These are phyloP conservation scores for Calonectria hongkongensis DNA, from an alignment of 2,329 filamentous ascomycete genomes.

Conservation along the genomic window DNA sequence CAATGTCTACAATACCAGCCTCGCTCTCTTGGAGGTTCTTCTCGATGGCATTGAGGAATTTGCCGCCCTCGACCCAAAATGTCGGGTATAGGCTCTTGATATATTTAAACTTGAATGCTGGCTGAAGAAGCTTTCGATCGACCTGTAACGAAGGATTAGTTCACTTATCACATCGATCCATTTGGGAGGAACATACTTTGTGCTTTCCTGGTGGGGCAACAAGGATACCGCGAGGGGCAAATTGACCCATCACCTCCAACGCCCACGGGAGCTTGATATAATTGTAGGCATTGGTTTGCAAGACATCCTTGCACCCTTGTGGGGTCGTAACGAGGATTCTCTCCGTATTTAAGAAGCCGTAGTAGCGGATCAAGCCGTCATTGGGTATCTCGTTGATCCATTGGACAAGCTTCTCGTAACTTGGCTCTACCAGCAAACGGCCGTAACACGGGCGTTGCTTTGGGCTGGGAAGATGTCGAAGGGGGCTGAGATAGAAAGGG, in stretches of 20 bases:
- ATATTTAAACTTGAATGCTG: constrained; percentile 36
- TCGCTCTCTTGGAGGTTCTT: constrained; percentile 32
- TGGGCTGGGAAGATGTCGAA: constrained; percentile 38
- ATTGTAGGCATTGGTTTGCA: constrained; percentile 36
- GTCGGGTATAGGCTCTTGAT: constrained; percentile 29
- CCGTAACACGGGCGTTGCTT: constrained; percentile 27
- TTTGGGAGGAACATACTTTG: constrained; percentile 22
- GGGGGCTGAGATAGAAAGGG: constrained; percentile 42
- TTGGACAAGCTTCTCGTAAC: constrained; percentile 35
- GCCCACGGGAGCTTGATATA: constrained; percentile 44
- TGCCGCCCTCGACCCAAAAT: constrained; percentile 36
- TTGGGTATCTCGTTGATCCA: constrained; percentile 41
- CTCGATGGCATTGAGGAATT: constrained; percentile 40
- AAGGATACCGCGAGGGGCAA: constrained; percentile 36
- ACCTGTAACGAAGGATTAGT: constrained; percentile 22
- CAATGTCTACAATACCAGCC: constrained; percentile 64
- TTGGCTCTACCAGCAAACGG: constrained; percentile 35
- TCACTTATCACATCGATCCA: not conserved
- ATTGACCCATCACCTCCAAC: constrained; percentile 41
- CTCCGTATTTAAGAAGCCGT: constrained; percentile 32
- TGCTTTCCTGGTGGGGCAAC: constrained; percentile 38
- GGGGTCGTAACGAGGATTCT: constrained; percentile 31
- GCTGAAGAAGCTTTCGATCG: constrained; percentile 40
- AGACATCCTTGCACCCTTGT: constrained; percentile 30
- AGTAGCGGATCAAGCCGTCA: constrained; percentile 36